phyloP scores from a whole-genome alignment of 176 grass and related monocot genomes.

The maize (Zea mays) region Zm-B73-REFERENCE-NAM-5.0 NC_050097.1:91023501-91024000 shows the following conservation, averaged over 20 bases:
- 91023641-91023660: background rate
- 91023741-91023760: background rate
- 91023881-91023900: background rate
- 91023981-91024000: no score
- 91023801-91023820: background rate
- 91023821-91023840: background rate
- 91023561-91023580: background rate
- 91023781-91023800: background rate
- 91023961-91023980: no score
- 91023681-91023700: background rate
- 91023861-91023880: background rate
- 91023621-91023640: background rate
- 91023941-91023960: background rate
- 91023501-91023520: background rate
- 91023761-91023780: background rate
- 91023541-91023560: background rate
- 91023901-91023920: background rate
- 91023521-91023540: background rate
- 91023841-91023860: background rate
- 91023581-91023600: background rate
- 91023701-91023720: background rate
- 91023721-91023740: background rate
- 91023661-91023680: background rate
- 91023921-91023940: background rate
- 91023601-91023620: slow-evolving; percentile 4